Evolutionary conservation across 2,329 filamentous ascomycete species (phyloP).

Genomic region (Phialophora chinensis): DNA sequence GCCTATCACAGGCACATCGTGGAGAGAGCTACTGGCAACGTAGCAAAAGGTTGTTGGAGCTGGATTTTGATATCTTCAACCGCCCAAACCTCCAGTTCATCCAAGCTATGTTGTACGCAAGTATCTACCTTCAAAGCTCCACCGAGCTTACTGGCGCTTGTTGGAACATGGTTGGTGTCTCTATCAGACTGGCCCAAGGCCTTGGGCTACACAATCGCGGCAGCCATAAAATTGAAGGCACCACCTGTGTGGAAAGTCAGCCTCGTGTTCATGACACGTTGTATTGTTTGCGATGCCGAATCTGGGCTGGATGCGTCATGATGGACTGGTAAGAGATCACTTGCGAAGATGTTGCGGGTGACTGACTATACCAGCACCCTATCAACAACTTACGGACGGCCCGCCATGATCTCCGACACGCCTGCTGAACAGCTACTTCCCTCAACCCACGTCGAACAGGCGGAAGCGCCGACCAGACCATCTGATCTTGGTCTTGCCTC

Average conservation of each 20-base stretch:
- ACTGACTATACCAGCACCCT: constrained; percentile 1
- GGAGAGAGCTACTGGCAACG: constrained; percentile 40
- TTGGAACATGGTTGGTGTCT: constrained; percentile 54
- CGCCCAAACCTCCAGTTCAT: constrained; percentile 52
- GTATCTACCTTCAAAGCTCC: constrained; percentile 57
- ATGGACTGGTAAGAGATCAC: constrained; percentile 41
- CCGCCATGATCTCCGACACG: constrained; percentile 5
- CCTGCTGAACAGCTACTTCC: not conserved
- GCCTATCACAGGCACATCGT: constrained; percentile 45
- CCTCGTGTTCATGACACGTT: constrained; percentile 40
- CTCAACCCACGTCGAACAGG: not conserved
- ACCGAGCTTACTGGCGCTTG: constrained; percentile 56
- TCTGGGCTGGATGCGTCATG: constrained; percentile 47
- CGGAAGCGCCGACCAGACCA: not conserved
- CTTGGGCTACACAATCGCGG: constrained; percentile 52
- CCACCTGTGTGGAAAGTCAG: constrained; percentile 5
- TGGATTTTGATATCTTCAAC: constrained; percentile 50
- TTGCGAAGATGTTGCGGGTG: not conserved
- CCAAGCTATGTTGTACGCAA: constrained; percentile 56
- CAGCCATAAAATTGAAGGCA: constrained; percentile 13
- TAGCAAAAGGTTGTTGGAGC: constrained; percentile 21
- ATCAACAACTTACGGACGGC: constrained; percentile 17
- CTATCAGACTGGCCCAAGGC: constrained; percentile 56
- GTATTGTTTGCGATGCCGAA: constrained; percentile 31
- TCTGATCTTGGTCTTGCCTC: not conserved